Evolutionary conservation across 2,329 filamentous ascomycete species (phyloP), one percentile per base, ranked within the genome.

Genomic region (Teratosphaeria viscida): DNA sequence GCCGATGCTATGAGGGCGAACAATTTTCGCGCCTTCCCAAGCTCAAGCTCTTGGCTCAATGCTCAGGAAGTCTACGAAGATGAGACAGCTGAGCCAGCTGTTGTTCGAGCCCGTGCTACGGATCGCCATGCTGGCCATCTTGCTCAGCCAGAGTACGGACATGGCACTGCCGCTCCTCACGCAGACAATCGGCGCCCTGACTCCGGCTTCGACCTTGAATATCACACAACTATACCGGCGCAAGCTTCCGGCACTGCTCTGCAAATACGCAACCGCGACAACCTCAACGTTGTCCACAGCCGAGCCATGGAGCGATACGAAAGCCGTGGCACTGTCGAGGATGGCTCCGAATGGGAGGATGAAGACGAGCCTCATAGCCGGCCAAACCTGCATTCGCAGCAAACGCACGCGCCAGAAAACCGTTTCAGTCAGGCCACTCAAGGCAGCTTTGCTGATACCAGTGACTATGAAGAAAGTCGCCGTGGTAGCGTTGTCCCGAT

Each of bases 221-320:
- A n/a, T 19, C 43, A 5, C 16, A 11, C 43, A 63, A 61, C 61
- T 29, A 65, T 58, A 11, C 52, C 57, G 49, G 59, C 57, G 43
- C 52, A 52, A 11, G 60, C 61, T 3, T 63, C 61, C 4, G 16
- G 16, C 11, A 43, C 55, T 59, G 59, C 6, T n/a, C 47, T 19
- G 32, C 8, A 57, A 62, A 32, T 49, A 47, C 39, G 10, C 35
- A 10, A 53, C 55, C 34, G 19, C 47, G 43, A 57, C 57, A 19
- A 52, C 57, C 16, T 27, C 19, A 16, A 60, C 10, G 43, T 26
- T 39, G 35, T 12, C 5, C 26, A 59, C 29, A 19, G 23, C 4
- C 52, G 16, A 7, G 32, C 32, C 10, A 14, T 54, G 52, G 52
- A 35, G 26, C 52, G n/a, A 8, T 32, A 54, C 19, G 52, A 54